Base-by-base conservation (phyloP, 2,329 filamentous ascomycete genomes). In the Chrysoporthe austroafricana region DNA sequence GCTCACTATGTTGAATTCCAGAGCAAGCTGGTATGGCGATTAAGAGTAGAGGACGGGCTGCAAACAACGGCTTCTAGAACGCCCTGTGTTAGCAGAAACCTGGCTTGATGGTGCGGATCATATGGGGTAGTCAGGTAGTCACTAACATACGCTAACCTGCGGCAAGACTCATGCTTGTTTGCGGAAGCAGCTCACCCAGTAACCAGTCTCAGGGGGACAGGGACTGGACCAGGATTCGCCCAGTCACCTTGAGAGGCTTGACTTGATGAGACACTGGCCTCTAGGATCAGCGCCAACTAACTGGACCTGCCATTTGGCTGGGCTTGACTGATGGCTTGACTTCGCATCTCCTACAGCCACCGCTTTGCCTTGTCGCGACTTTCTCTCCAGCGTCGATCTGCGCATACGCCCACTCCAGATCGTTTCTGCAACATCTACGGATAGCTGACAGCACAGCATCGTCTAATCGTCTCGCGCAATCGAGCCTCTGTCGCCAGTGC, bases 351-450 rank as follows among this genome's bases (percentile, higher is more conserved):
- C 65, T 54, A 32, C 50, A 54, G 52, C 46, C 61, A 57, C 43
- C 48, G 26, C 48, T 52, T 32, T 21, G 43, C 52, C 42, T 26
- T 56, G 18, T 46, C 54, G n/a, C 42, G 39, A 59, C 36, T 66
- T 60, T 54, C 50, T 44, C 42, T 61, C 42, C 44, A 63, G 39
- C 54, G 59, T 66, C 67, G 39, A 36, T 21, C 54, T 66, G 44
- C 48, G 36, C 64, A 36, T 44, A 43, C 57, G 18, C 59, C 18
- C 4, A 50, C 52, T 42, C 26, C 11, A 52, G 57, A 21, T 18
- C 34, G 34, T 43, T 66, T 56, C 54, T 39, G 34, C 54, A n/a
- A 39, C 9, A n/a, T 16, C 4, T 56, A 44, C 52, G 14, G 67
- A 62, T 39, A 59, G 64, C 50, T 39, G 64, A 46, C 56, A 13